phyloP scores from a whole-genome alignment of 805 yeast genomes.

The Candida cerambycidarum region DNA sequence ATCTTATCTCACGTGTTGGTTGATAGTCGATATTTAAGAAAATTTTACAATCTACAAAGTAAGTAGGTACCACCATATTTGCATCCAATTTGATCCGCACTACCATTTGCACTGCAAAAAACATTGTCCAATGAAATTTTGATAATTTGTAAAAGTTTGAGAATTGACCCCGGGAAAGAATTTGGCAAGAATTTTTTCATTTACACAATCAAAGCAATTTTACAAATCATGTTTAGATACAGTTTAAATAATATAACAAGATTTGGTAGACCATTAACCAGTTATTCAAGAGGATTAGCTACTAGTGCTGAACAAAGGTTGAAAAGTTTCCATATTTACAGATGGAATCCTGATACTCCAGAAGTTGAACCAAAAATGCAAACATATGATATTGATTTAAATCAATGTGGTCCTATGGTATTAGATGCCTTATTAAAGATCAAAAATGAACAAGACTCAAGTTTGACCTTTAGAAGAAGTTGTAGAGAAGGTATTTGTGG shows the following conservation, averaged over 20 bases:
- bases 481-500: constrained; percentile 99
- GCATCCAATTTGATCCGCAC: constrained; percentile 5
- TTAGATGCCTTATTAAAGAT: constrained; percentile 92
- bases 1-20: no score
- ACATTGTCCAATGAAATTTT: constrained; percentile 4
- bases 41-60: no score
- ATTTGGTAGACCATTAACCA: neutral
- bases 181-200: constrained; percentile 1
- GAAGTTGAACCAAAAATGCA: constrained; percentile 86
- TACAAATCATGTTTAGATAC: constrained; percentile 2
- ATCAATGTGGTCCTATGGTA: constrained; percentile 96
- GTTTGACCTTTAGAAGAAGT: constrained; percentile 94
- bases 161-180: constrained; percentile 2
- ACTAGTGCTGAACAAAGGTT: constrained; percentile 57
- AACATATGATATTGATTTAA: constrained; percentile 79
- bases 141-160: constrained; percentile 4
- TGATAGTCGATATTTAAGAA: no score
- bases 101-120: neutral
- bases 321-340: constrained; percentile 88
- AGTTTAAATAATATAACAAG: constrained; percentile 4
- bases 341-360: constrained; percentile 98
- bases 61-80: no score
- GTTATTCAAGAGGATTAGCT: constrained; percentile 36
- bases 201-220: neutral
- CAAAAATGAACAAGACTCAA: constrained; percentile 94